Percentiles rank a stretch among this genome's conserved stretches.
Evolutionary conservation across 352 stramenopile genomes (phyloP).

Genomic region (Pythium coloratum): DNA sequence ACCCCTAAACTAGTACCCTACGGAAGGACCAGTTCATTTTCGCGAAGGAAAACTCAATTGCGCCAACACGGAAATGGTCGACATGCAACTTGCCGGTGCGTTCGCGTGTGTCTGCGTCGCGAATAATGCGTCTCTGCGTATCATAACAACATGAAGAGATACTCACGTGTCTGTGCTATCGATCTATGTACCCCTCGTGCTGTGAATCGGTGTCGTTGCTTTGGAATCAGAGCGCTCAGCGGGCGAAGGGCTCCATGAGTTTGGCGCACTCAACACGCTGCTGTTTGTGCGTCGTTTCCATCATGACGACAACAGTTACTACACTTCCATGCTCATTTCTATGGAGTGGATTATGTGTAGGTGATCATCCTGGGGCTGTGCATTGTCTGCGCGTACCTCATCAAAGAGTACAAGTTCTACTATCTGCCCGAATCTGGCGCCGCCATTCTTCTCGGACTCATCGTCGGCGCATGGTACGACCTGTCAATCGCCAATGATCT

Average conservation of each 20-base stretch:
- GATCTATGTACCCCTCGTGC: neutral
- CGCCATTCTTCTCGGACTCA: conserved; percentile 89
- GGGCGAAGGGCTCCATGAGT: conserved; percentile 76
- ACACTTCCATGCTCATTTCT: neutral
- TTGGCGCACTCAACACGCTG: conserved; percentile 86
- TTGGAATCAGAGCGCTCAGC: conserved; percentile 27
- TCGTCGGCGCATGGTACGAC: conserved; percentile 75
- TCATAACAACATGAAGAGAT: neutral
- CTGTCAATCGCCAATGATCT: neutral
- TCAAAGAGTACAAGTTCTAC: conserved; percentile 90
- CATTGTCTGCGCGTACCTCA: conserved; percentile 90
- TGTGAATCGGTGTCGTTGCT: neutral
- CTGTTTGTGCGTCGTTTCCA: conserved; percentile 60
- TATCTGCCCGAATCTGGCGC: conserved; percentile 90
- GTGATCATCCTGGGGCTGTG: conserved; percentile 88
- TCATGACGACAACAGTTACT: neutral
- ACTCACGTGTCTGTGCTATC: neutral
- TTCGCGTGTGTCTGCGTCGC: neutral
- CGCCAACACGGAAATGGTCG: neutral
- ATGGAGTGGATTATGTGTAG: conserved; percentile 23
- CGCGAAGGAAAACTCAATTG: neutral
- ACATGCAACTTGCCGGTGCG: conserved; percentile 3
- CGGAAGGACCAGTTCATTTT: neutral
- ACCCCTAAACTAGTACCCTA: conserved; percentile 8
- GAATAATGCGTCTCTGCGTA: neutral